A percentile compares a stretch with the other conserved stretches of the same genome.
Conservation (phyloP, 2,329 filamentous ascomycete species). For the Pseudocercospora musae region DNA sequence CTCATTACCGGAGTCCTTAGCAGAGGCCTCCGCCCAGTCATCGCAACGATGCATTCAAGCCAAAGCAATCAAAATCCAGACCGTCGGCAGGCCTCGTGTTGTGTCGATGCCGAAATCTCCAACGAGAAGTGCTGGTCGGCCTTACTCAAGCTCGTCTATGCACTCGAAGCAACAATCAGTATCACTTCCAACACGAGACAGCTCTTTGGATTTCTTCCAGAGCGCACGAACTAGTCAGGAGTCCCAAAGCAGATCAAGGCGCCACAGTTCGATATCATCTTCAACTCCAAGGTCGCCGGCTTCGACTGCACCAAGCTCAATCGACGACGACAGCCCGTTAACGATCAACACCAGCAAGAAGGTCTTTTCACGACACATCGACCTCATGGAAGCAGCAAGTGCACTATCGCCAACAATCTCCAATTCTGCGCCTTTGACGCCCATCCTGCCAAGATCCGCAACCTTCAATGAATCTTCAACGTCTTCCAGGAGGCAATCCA, state of each 20-base stretch:
- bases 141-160: constrained; percentile 4
- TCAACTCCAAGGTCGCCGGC: constrained; percentile 17
- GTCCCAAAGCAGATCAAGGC: constrained; percentile 10
- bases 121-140: constrained; percentile 11
- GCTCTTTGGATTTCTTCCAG: constrained; percentile 2
- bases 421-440: neutral
- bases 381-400: constrained; percentile 20
- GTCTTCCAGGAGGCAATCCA: neutral
- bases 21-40: constrained; percentile 19
- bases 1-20: constrained; percentile 24
- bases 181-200: neutral
- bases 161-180: constrained; percentile 2
- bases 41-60: constrained; percentile 29
- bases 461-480: neutral
- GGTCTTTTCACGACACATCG: constrained; percentile 14
- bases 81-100: constrained; percentile 30
- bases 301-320: constrained; percentile 26
- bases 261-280: constrained; percentile 13
- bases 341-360: constrained; percentile 5
- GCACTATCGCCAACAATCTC: constrained; percentile 4
- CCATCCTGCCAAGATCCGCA: neutral
- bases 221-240: constrained; percentile 22
- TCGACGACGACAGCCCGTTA: constrained; percentile 15
- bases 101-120: constrained; percentile 26
- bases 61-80: constrained; percentile 29